These are phyloP conservation scores for Solanum ahanhuiri DNA, from an alignment of 257 asterid genomes.

Conservation along the genomic window DNA sequence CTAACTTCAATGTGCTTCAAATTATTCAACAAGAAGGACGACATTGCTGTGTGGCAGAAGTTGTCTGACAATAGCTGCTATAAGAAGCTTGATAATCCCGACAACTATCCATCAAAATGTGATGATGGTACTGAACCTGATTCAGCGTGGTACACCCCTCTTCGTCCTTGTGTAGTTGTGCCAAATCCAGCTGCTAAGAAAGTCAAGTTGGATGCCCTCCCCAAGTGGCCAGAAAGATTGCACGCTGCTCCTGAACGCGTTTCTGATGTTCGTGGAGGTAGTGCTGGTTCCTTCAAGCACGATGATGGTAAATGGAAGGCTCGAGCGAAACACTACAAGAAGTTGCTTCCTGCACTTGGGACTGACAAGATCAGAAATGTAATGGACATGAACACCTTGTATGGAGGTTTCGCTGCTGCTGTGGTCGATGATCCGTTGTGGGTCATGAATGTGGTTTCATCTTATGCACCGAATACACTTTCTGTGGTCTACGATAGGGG, in stretches of 20 bases:
- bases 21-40: constrained; percentile 15
- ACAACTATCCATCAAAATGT: constrained; percentile 18
- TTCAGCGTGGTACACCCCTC: constrained; percentile 21
- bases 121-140: constrained; percentile 26
- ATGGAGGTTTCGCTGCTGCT: constrained; percentile 23
- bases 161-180: constrained; percentile 21
- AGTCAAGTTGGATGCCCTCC: constrained; percentile 4
- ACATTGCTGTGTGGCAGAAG: constrained; percentile 24
- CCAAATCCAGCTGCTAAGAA: constrained; percentile 10
- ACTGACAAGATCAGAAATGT: constrained; percentile 21
- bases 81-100: constrained; percentile 15
- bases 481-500: constrained; percentile 23
- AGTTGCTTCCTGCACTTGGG: constrained; percentile 16
- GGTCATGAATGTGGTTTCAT: constrained; percentile 26
- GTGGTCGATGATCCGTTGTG: constrained; percentile 15
- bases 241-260: constrained; percentile 15
- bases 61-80: constrained; percentile 15
- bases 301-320: constrained; percentile 14
- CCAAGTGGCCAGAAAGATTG: constrained; percentile 23
- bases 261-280: constrained; percentile 15
- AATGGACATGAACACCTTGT: constrained; percentile 21
- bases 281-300: constrained; percentile 13
- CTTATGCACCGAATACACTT: constrained; percentile 14
- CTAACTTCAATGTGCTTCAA: constrained; percentile 23
- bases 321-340: constrained; percentile 17